Evolutionary conservation across 139 green algal species (phyloP), one percentile per base, ranked within the genome.

Genomic region (Diplosphaera chodatii): DNA sequence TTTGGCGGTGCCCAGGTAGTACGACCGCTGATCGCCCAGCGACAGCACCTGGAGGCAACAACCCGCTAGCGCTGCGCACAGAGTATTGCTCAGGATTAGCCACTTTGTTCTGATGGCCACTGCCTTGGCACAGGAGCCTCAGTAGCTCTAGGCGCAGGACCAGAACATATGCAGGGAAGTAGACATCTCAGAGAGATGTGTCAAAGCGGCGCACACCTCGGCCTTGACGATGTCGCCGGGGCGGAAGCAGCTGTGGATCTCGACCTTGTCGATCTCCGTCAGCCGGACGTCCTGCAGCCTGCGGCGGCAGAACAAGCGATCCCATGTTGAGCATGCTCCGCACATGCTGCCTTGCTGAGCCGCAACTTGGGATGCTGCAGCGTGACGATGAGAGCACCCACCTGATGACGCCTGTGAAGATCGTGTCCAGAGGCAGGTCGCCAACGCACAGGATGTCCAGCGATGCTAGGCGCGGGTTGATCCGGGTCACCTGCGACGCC

Each of bases 251-350:
- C 80, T 77, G 64, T 84, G 76, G 62, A 97, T 84, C 16, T 92
- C 79, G n/a, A 97, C 79, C 79, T 91, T 90, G 80, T 96, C 92
- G 21, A 96, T 90, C 41, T 97, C 91, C 6, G 85, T 96, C 4
- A 87, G 77, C 0, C 92, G 71, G 32, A 96, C 88, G 71, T 96
- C 90, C 72, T 90, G 81, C n/a, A 78, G 64, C 73, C 80, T 89
- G 78, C n/a, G n/a, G n/a, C n/a, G n/a, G n/a, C n/a, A n/a, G n/a
- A n/a, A n/a, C n/a, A n/a, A n/a, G n/a, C n/a, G n/a, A n/a, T n/a
- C n/a, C n/a, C n/a, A n/a, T n/a, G n/a, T n/a, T n/a, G n/a, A n/a
- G n/a, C n/a, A n/a, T n/a, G n/a, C n/a, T n/a, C n/a, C n/a, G n/a
- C n/a, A n/a, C n/a, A n/a, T n/a, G n/a, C n/a, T n/a, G n/a, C n/a